phyloP scores from a whole-genome alignment of 2,329 filamentous ascomycete genomes.

The Ceratocystis papillata region DNA sequence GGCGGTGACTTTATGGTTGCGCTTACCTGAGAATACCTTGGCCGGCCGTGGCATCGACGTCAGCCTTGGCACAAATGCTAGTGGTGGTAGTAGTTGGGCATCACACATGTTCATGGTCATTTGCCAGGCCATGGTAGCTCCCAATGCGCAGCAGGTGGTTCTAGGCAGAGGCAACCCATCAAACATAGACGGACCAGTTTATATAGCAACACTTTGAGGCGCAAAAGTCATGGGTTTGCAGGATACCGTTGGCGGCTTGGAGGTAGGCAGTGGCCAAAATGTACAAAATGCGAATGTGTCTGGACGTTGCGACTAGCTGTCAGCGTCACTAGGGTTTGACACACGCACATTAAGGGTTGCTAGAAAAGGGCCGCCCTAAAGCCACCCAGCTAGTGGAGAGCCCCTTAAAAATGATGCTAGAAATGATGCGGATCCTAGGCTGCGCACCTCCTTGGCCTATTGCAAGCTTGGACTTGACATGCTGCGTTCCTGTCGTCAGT shows the following conservation, averaged over 20 bases:
- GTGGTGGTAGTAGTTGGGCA: conserved; percentile 53
- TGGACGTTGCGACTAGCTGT: no score
- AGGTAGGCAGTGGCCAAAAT: conserved; percentile 52
- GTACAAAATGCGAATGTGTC: conserved; percentile 29
- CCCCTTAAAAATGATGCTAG: not conserved
- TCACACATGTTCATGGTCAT: conserved; percentile 49
- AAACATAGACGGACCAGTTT: conserved; percentile 44
- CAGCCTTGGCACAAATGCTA: conserved; percentile 56
- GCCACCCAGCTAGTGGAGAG: not conserved
- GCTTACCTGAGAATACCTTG: conserved; percentile 47
- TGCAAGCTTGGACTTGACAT: not conserved
- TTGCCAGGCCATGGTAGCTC: conserved; percentile 47
- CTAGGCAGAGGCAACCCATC: conserved; percentile 38
- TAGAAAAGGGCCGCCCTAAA: not conserved
- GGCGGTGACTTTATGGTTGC: conserved; percentile 53
- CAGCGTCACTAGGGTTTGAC: no score
- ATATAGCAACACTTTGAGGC: conserved; percentile 51
- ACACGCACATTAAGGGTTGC: no score
- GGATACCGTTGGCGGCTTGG: conserved; percentile 45
- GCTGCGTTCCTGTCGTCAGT: not conserved
- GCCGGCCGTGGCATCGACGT: conserved; percentile 48
- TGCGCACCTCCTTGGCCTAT: not conserved
- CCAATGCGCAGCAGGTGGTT: conserved; percentile 38
- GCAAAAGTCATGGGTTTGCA: conserved; percentile 47
- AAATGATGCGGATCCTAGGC: not conserved